Conservation (phyloP, 352 stramenopile genomes). For the Phytophthora citrophthora region DNA sequence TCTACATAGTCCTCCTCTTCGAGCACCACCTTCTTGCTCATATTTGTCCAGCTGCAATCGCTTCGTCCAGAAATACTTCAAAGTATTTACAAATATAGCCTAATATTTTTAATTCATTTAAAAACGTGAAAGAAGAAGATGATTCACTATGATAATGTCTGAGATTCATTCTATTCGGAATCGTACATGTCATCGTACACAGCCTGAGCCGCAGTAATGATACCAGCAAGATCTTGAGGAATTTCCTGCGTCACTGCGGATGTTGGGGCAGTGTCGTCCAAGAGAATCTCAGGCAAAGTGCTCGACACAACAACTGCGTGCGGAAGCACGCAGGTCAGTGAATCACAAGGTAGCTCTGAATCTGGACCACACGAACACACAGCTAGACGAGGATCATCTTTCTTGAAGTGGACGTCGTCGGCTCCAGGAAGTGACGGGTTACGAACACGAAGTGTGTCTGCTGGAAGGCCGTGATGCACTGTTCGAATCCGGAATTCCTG, state of each 20-base stretch:
- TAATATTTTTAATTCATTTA: too few species aligned
- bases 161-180: constrained; percentile 20
- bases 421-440: constrained; percentile 28
- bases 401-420: constrained; percentile 33
- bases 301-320: constrained; percentile 60
- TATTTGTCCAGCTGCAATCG: constrained; percentile 1
- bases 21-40: constrained; percentile 60
- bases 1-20: constrained; percentile 87
- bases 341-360: constrained; percentile 52
- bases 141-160: too few species aligned
- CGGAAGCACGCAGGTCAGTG: constrained; percentile 59
- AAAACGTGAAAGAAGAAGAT: too few species aligned
- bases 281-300: constrained; percentile 21
- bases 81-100: constrained; percentile 14
- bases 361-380: constrained; percentile 45
- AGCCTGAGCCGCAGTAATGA: constrained; percentile 44
- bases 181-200: constrained; percentile 47
- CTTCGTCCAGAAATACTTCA: too few species aligned
- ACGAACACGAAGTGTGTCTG: constrained; percentile 27
- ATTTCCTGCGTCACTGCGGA: constrained; percentile 25
- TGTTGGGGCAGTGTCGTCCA: constrained; percentile 32
- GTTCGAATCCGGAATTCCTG: constrained; percentile 50
- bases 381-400: constrained; percentile 46
- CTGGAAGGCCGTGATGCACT: constrained; percentile 35
- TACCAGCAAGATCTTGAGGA: constrained; percentile 42